Evolutionary conservation across 768 basidiomycete genomes (phyloP), one percentile per base, ranked within the genome.

Genomic region (Mycena galericulata): DNA sequence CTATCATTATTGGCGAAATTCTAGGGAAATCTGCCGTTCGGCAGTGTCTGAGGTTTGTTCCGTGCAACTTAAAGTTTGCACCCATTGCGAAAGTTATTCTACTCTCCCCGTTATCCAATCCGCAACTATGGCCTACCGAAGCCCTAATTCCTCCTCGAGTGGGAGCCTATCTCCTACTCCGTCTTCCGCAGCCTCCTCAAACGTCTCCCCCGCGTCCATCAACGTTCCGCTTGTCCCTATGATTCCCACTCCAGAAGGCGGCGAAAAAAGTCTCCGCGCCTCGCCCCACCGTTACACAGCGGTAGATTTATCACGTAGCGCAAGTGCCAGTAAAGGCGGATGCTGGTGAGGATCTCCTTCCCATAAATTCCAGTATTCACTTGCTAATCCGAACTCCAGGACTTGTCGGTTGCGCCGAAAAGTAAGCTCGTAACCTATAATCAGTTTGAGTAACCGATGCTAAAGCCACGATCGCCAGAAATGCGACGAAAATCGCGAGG

Each of bases 401-500:
- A 95, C 93, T 57, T 95, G 93, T 79, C 88, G 93, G 30, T 80
- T 95, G 47, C 88, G 93, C 69, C 86, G 93, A 82, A 95, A 94
- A 85, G 93, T 94, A 73, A 68, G 85, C 77, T 63, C 34, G 15
- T 22, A 34, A 22, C 49, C 6, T 14, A 8, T 32, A 24, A 29
- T n/a, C n/a, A n/a, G 43, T 11, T 29, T 7, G 15, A 17, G 18
- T 14, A 26, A 46, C 27, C 29, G 20, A 15, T 45, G 5, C 38
- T 58, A 41, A 65, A 56, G 17, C 8, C 17, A 14, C 18, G 20
- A 36, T 18, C 29, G 53, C 65, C 65, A 95, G 93, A 95, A 95
- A 92, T 95, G 93, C 78, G 93, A 95, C 77, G 93, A 95, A 74
- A 90, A 93, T 71, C 89, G 92, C 71, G 90, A 92, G 75, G 90